These are phyloP conservation scores for Fusarium austroafricanum DNA, from an alignment of 2,329 filamentous ascomycete species.

Conservation along the genomic window DNA sequence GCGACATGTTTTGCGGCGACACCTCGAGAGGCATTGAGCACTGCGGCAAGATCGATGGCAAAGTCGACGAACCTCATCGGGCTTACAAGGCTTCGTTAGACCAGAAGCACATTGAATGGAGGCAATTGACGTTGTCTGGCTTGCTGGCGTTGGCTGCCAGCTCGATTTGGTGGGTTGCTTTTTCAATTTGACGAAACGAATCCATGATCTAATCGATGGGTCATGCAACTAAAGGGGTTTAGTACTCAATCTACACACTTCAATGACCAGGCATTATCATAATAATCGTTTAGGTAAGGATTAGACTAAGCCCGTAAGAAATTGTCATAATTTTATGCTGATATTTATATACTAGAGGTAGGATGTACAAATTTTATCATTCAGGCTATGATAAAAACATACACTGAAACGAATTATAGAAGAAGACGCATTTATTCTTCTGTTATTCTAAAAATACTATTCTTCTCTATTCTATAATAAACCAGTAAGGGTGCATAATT, in stretches of 20 bases:
- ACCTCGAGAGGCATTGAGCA: conserved; percentile 76
- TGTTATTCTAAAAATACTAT: not conserved
- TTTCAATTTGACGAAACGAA: conserved; percentile 32
- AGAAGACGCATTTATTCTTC: too few relatives aligned
- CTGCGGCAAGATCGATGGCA: conserved; percentile 74
- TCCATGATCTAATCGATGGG: conserved; percentile 44
- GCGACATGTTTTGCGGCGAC: conserved; percentile 73
- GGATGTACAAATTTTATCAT: too few relatives aligned
- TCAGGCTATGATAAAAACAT: too few relatives aligned
- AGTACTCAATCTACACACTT: not conserved
- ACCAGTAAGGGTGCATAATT: not conserved
- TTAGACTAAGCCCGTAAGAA: not conserved
- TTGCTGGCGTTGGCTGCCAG: conserved; percentile 39
- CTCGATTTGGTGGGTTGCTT: conserved; percentile 25
- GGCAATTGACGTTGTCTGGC: conserved; percentile 10
- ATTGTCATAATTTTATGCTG: too few relatives aligned
- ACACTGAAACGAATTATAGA: too few relatives aligned
- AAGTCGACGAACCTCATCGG: conserved; percentile 72
- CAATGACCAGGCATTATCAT: not conserved
- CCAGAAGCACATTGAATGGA: conserved; percentile 42
- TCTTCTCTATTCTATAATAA: not conserved
- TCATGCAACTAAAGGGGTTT: conserved; percentile 50
- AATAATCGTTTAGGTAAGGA: not conserved
- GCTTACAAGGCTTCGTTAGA: conserved; percentile 40
- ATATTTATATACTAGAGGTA: too few relatives aligned